phyloP scores from a whole-genome alignment of 1,284 basidiomycete genomes.

The Boletus sp. region DNA sequence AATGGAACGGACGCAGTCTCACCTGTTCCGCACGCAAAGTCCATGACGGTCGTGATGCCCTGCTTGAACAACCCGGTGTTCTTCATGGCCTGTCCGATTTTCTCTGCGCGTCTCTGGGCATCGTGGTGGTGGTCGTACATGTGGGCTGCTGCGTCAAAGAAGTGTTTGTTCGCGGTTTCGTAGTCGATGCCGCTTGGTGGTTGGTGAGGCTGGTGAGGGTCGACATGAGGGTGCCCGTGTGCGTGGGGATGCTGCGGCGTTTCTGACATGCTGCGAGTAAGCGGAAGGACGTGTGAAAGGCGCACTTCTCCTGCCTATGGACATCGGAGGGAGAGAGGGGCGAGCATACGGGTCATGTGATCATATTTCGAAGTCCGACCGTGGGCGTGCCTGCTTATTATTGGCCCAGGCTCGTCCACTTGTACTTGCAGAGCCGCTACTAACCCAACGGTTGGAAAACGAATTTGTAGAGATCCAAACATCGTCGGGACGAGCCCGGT shows the following conservation, averaged over 20 bases:
- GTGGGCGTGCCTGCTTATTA: too few species aligned
- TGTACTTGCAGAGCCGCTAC: background rate
- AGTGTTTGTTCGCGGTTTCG: conserved; percentile 21
- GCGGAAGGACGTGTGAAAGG: background rate
- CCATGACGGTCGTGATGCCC: conserved; percentile 54
- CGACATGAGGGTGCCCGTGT: background rate
- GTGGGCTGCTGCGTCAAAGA: conserved; percentile 24
- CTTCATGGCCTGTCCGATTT: conserved; percentile 41
- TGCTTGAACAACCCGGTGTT: conserved; percentile 49
- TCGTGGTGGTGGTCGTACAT: conserved; percentile 28
- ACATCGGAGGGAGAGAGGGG: too few species aligned
- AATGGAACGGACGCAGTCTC: conserved; percentile 9
- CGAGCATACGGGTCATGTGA: too few species aligned
- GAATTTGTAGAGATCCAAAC: background rate
- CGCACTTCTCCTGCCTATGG: too few species aligned
- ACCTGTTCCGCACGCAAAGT: conserved; percentile 72
- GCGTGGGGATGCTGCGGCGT: background rate
- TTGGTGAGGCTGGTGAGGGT: background rate
- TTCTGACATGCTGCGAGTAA: conserved; percentile 1
- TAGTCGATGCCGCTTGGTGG: conserved; percentile 3
- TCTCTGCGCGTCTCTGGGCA: conserved; percentile 28
- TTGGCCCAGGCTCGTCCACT: background rate
- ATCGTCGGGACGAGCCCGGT: background rate
- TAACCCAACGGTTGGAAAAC: background rate
- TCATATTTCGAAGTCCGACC: too few species aligned